These are phyloP conservation scores for Ogataea saltuana DNA, from an alignment of 805 yeast genomes.

Conservation along the genomic window DNA sequence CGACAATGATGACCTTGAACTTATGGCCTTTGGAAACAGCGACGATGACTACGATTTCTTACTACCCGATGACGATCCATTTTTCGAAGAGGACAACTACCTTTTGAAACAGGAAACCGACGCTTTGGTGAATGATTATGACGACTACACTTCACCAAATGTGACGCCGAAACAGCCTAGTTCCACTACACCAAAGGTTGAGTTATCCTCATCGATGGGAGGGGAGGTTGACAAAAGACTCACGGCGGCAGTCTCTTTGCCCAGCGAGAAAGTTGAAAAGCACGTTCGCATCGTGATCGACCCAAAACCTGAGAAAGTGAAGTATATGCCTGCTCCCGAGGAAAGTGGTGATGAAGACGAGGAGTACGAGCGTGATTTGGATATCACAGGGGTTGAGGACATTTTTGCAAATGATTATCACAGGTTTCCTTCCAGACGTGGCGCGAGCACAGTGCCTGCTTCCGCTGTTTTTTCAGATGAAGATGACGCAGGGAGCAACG, in stretches of 20 bases:
- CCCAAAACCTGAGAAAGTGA: constrained; percentile 26
- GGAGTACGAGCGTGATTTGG: constrained; percentile 33
- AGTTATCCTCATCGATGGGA: constrained; percentile 1
- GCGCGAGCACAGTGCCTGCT: constrained; percentile 19
- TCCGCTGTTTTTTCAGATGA: constrained; percentile 25
- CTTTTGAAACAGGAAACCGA: constrained; percentile 44
- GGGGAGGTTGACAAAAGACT: background rate
- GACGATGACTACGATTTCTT: constrained; percentile 37
- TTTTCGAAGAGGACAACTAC: constrained; percentile 51
- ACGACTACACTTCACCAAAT: constrained; percentile 31
- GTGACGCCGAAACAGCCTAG: constrained; percentile 36
- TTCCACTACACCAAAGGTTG: constrained; percentile 4
- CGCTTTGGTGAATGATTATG: constrained; percentile 43
- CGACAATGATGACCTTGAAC: constrained; percentile 41
- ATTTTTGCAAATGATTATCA: constrained; percentile 27
- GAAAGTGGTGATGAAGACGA: constrained; percentile 43
- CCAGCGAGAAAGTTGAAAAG: constrained; percentile 5
- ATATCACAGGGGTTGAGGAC: constrained; percentile 32
- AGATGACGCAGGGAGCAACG: constrained; percentile 23
- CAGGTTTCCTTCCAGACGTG: constrained; percentile 19
- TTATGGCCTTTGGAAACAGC: constrained; percentile 35
- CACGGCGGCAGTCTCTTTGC: background rate
- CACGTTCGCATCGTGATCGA: constrained; percentile 16
- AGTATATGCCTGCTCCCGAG: constrained; percentile 43
- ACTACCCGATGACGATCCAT: constrained; percentile 30